phyloP scores from a whole-genome alignment of 106 monocot species.

The Dioscorea dumetorum region DNA sequence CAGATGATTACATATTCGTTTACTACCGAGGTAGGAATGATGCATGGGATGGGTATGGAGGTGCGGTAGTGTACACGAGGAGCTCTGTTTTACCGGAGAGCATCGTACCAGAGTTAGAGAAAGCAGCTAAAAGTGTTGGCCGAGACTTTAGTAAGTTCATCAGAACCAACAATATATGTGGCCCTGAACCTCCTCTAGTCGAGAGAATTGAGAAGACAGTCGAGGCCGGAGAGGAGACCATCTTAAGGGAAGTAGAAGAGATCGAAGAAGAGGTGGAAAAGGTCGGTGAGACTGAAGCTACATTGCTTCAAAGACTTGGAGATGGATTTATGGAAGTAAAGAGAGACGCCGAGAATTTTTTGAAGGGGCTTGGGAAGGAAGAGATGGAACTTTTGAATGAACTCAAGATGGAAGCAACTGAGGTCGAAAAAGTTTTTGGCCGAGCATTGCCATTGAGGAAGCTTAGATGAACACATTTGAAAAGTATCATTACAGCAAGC shows the following conservation, averaged over 20 bases:
- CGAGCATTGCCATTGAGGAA: constrained; percentile 66
- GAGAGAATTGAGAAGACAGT: constrained; percentile 90
- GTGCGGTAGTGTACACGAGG: constrained; percentile 82
- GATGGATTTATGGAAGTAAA: constrained; percentile 57
- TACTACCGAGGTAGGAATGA: constrained; percentile 92
- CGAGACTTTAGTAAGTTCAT: constrained; percentile 81
- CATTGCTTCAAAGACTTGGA: constrained; percentile 49
- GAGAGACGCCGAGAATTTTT: constrained; percentile 43
- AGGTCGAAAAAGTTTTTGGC: constrained; percentile 78
- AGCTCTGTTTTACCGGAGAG: constrained; percentile 52
- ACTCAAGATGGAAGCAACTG: constrained; percentile 78
- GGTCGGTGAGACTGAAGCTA: constrained; percentile 46
- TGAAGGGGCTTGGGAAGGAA: constrained; percentile 56
- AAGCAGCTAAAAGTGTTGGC: constrained; percentile 54
- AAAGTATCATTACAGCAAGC: no score
- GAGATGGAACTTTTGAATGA: constrained; percentile 84
- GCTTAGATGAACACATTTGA: constrained; percentile 32
- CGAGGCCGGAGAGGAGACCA: constrained; percentile 80
- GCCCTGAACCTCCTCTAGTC: constrained; percentile 84
- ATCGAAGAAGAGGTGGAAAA: constrained; percentile 62
- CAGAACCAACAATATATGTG: constrained; percentile 77
- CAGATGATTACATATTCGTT: constrained; percentile 83
- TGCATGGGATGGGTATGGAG: constrained; percentile 98
- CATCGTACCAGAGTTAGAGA: constrained; percentile 79
- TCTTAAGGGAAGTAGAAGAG: constrained; percentile 79